Conservation (phyloP, 176 grass and related monocot genomes). For the Bromus sterilis region DNA sequence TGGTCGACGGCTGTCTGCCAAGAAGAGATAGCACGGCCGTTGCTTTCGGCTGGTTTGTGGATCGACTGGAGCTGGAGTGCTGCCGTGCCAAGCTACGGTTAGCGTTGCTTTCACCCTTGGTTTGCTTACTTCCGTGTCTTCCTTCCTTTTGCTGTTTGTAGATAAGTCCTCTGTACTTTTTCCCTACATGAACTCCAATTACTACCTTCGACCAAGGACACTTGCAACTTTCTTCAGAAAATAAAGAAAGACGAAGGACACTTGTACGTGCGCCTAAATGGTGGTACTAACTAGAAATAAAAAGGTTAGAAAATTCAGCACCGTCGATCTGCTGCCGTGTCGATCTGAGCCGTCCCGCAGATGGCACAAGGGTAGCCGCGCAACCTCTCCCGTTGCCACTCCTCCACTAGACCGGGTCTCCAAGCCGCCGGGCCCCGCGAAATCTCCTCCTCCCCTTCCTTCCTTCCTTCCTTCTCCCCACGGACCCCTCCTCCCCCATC, state of each 20-base stretch:
- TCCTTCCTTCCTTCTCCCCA: not conserved
- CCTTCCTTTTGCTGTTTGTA: not conserved
- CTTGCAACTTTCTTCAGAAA: too few relatives aligned
- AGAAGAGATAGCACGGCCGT: conserved; percentile 2
- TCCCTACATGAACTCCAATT: not conserved
- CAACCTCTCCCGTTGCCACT: not conserved
- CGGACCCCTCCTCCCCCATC: not conserved
- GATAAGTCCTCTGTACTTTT: not conserved
- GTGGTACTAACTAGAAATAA: not conserved
- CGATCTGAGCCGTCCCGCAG: not conserved
- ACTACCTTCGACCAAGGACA: too few relatives aligned
- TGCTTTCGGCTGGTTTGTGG: conserved; percentile 1
- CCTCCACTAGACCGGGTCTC: not conserved
- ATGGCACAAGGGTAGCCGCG: not conserved
- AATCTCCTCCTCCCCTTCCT: conserved; percentile 24
- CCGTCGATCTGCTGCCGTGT: not conserved
- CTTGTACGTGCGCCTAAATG: not conserved
- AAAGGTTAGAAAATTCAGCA: not conserved
- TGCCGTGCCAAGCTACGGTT: conserved; percentile 14
- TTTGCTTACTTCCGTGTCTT: not conserved
- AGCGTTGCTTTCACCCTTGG: conserved; percentile 7
- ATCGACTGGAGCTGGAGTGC: not conserved
- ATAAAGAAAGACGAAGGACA: too few relatives aligned
- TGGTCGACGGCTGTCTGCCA: not conserved
- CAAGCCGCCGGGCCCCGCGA: conserved; percentile 21